Conservation (phyloP, 306 rosid species). For the Cercis canadensis region DNA sequence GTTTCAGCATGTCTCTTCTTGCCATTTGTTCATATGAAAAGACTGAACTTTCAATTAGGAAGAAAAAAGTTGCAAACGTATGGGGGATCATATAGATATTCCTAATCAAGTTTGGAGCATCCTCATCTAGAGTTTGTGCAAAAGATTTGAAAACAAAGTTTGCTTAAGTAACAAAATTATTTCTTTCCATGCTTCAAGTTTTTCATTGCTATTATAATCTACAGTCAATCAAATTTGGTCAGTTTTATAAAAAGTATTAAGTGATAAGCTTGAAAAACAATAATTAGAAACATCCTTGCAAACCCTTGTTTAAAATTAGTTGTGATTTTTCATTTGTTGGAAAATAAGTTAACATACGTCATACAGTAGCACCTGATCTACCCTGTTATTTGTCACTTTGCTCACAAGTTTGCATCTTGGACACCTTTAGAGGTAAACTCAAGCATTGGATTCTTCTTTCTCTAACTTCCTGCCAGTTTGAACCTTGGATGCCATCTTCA, state of each 20-base stretch:
- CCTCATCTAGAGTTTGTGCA: background rate
- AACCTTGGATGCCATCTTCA: background rate
- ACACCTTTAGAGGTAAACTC: constrained; percentile 10
- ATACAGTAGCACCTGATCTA: background rate
- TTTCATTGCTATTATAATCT: background rate
- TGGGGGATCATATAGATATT: too few species aligned
- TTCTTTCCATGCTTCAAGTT: constrained; percentile 7
- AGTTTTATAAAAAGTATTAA: background rate
- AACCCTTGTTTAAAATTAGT: too few species aligned
- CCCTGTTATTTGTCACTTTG: constrained; percentile 10
- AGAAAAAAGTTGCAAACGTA: too few species aligned
- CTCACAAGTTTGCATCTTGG: constrained; percentile 14
- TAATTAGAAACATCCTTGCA: background rate
- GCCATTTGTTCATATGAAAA: too few species aligned
- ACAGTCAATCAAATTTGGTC: constrained; percentile 5
- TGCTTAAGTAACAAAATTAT: background rate
- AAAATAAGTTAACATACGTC: background rate
- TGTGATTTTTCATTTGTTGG: too few species aligned
- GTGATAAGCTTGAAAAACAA: background rate
- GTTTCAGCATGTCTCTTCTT: too few species aligned
- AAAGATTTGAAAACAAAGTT: background rate
- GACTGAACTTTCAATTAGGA: too few species aligned
- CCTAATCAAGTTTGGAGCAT: too few species aligned
- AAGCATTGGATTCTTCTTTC: too few species aligned
- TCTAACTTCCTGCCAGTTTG: too few species aligned